Percentiles rank a stretch among this genome's conserved stretches.
phyloP scores from a whole-genome alignment of 352 stramenopile species.

The Pythium sp. region DNA sequence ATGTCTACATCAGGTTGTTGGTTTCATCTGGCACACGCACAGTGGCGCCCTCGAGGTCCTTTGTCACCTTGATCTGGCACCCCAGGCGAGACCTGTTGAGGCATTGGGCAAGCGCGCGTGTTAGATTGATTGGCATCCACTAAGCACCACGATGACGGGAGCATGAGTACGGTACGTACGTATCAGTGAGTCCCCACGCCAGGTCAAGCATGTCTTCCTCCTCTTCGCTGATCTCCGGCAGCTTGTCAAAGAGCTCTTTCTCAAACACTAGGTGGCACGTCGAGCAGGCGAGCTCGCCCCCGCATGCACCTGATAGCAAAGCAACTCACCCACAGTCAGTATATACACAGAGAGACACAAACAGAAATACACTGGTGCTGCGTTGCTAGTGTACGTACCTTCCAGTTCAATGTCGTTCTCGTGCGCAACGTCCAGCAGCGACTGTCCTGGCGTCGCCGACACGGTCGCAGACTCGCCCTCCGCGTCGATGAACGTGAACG shows the following conservation, averaged over 20 bases:
- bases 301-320: constrained; percentile 70
- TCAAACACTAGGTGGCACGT: constrained; percentile 93
- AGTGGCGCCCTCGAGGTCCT: constrained; percentile 82
- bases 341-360: neutral
- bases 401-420: constrained; percentile 94
- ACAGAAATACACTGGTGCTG: neutral
- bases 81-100: constrained; percentile 66
- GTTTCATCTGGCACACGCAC: constrained; percentile 87
- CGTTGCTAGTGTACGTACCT: constrained; percentile 18
- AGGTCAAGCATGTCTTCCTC: constrained; percentile 96
- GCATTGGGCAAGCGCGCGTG: neutral
- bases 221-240: constrained; percentile 89
- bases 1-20: constrained; percentile 88
- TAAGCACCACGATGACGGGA: neutral
- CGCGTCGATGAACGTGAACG: constrained; percentile 78
- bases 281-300: constrained; percentile 91
- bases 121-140: neutral
- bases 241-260: constrained; percentile 83
- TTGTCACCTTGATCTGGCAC: constrained; percentile 90
- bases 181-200: constrained; percentile 92
- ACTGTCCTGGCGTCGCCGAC: constrained; percentile 66
- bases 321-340: neutral
- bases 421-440: constrained; percentile 89
- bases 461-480: constrained; percentile 76
- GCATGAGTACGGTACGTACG: constrained; percentile 43